Evolutionary conservation across 1,139 yeast species (phyloP).

Genomic region (Suhomyces choctaworum): DNA sequence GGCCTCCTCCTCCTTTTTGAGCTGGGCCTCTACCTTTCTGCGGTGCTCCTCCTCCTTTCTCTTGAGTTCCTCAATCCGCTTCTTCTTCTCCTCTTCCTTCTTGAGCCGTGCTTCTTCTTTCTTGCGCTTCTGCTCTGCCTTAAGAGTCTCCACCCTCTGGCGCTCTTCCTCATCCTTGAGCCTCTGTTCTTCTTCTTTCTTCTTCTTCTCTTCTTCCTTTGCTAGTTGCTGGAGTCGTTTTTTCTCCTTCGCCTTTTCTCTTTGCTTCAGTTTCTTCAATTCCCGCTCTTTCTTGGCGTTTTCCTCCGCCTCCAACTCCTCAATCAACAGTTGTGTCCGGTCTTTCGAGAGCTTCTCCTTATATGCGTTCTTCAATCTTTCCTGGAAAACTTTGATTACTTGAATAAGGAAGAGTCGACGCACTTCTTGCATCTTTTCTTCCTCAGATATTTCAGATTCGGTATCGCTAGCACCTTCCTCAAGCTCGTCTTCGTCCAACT

Average conservation of each 20-base stretch:
- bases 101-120: slow-evolving; percentile 52
- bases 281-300: slow-evolving; percentile 68
- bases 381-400: slow-evolving; percentile 72
- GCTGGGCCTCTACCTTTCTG: slow-evolving; percentile 47
- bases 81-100: slow-evolving; percentile 56
- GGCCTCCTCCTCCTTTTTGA: slow-evolving; percentile 50
- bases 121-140: slow-evolving; percentile 44
- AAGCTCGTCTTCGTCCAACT: slow-evolving; percentile 30
- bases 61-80: slow-evolving; percentile 40
- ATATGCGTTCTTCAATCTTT: slow-evolving; percentile 68
- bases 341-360: slow-evolving; percentile 75
- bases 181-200: slow-evolving; percentile 55
- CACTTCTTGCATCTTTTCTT: slow-evolving; percentile 71
- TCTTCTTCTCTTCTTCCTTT: slow-evolving; percentile 70
- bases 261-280: slow-evolving; percentile 67
- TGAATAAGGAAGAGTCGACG: slow-evolving; percentile 74
- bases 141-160: slow-evolving; percentile 37
- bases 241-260: slow-evolving; percentile 78
- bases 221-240: slow-evolving; percentile 67
- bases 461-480: slow-evolving; percentile 33
- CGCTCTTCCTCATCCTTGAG: slow-evolving; percentile 38
- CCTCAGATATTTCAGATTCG: slow-evolving; percentile 54
- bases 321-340: slow-evolving; percentile 67
- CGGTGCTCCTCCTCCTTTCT: slow-evolving; percentile 50
- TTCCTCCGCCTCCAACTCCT: slow-evolving; percentile 79